Evolutionary conservation across 176 grass and related monocot genomes (phyloP).

Genomic region (Musa schizocarpa): DNA sequence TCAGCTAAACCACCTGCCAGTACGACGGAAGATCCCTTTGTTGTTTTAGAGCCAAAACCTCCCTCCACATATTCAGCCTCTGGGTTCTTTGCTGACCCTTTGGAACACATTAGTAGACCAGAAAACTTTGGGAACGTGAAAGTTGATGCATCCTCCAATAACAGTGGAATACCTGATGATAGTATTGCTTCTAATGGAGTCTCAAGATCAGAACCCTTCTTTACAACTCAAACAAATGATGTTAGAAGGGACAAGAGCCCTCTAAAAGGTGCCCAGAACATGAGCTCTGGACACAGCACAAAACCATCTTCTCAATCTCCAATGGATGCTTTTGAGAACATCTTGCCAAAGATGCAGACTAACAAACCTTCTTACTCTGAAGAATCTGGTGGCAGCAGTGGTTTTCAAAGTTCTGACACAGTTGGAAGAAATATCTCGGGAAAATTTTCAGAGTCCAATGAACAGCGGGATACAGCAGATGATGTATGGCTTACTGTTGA

Average conservation of each 20-base stretch:
- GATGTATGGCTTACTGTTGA: slow-evolving; percentile 94
- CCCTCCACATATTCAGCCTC: slow-evolving; percentile 39
- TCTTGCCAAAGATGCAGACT: slow-evolving; percentile 36
- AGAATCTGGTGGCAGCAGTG: slow-evolving; percentile 19
- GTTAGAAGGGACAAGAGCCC: slow-evolving; percentile 32
- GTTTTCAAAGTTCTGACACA: slow-evolving; percentile 37
- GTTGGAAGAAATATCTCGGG: slow-evolving; percentile 30
- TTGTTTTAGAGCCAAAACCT: slow-evolving; percentile 54
- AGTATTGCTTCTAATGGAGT: slow-evolving; percentile 36
- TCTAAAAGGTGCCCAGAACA: slow-evolving; percentile 25
- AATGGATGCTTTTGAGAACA: slow-evolving; percentile 42
- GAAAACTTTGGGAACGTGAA: slow-evolving; percentile 27
- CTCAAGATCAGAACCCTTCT: slow-evolving; percentile 43
- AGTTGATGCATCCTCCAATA: slow-evolving; percentile 25
- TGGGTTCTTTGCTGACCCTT: slow-evolving; percentile 46
- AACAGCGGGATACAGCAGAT: slow-evolving; percentile 50
- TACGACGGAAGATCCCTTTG: slow-evolving; percentile 57
- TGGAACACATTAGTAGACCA: slow-evolving; percentile 40
- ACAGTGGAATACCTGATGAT: slow-evolving; percentile 35
- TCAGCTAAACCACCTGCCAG: slow-evolving; percentile 31
- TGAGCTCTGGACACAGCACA: slow-evolving; percentile 38
- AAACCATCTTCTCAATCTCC: slow-evolving; percentile 36
- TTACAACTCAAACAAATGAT: slow-evolving; percentile 43
- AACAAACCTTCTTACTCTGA: slow-evolving; percentile 46
- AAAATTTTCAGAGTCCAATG: slow-evolving; percentile 42